These are phyloP conservation scores for Blastosporella zonata DNA, from an alignment of 1,284 basidiomycete species.

Conservation along the genomic window DNA sequence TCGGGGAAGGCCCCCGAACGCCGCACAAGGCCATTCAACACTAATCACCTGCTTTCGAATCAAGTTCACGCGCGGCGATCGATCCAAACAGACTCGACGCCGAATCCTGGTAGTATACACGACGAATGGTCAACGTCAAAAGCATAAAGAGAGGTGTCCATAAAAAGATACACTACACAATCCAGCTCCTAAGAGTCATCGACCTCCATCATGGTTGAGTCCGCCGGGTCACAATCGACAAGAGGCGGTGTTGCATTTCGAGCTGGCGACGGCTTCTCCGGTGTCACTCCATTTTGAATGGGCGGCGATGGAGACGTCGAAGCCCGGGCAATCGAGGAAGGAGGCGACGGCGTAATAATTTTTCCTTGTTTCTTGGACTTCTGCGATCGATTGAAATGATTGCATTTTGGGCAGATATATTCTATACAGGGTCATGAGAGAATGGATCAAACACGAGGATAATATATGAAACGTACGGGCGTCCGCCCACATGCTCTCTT, in stretches of 20 bases:
- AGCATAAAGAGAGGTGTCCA: background rate
- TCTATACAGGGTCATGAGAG: constrained; percentile 21
- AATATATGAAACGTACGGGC: constrained; percentile 63
- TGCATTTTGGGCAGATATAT: constrained; percentile 35
- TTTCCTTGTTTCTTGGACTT: constrained; percentile 13
- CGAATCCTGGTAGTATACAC: background rate
- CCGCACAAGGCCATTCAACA: background rate
- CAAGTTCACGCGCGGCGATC: background rate
- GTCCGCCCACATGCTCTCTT: constrained; percentile 86
- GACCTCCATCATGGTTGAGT: constrained; percentile 8
- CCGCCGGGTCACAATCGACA: background rate
- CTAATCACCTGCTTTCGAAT: background rate
- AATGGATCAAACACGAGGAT: background rate
- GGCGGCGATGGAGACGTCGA: constrained; percentile 2
- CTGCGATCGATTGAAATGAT: constrained; percentile 35
- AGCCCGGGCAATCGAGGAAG: constrained; percentile 1
- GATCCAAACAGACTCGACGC: background rate
- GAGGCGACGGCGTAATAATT: constrained; percentile 7
- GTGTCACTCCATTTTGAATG: background rate
- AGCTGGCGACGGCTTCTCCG: background rate
- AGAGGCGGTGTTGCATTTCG: background rate
- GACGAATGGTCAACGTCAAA: background rate
- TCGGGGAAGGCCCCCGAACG: background rate
- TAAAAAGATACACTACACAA: background rate
- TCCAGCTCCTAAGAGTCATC: constrained; percentile 5